Base-by-base conservation (phyloP, 768 basidiomycete genomes). In the Kwoniella sp. region DNA sequence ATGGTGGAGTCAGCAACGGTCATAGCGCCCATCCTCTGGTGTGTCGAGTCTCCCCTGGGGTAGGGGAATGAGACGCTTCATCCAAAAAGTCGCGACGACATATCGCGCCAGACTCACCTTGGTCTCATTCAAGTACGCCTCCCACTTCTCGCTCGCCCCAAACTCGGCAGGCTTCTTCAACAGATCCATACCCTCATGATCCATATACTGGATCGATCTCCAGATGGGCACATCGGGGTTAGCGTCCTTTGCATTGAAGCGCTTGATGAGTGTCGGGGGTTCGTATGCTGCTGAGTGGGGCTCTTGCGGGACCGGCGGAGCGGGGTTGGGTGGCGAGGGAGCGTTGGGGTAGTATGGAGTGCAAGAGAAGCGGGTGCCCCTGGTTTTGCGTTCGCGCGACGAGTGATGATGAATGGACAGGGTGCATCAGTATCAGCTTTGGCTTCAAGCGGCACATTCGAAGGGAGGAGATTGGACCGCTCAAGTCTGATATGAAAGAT, bases 121-220 rank as follows among this genome's bases (percentile, higher is more conserved):
- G n/a, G 79, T 81, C 38, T 68, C 22, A 26, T 70, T 64, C 20
- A 82, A 52, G 64, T 82, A 82, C n/a, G 62, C 67, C 31, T 70
- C 57, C 69, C 78, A 82, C 20, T 67, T 72, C 52, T 69, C 71
- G 11, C 59, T 65, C 9, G 74, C 66, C 1, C 73, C 76, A 20
- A 55, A 45, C n/a, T 63, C 68, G 0, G 70, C 76, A 3, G 73
- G 75, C 23, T 57, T 47, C 8, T 69, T 51, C 20, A 81, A 54
- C 29, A 81, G 54, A 17, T 87, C 85, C 86, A 96, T 91, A 3
- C 88, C 95, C 76, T 93, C 89, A 67, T 88, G 88, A 79, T 98
- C 95, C 52, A 97, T 85, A 58, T 85, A 86, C 38, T 85, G 85
- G 77, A 96, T 97, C 15, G 92, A 93, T 66, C 86, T 79, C 78